Evolutionary conservation across 805 yeast genomes (phyloP).

Genomic region (Wickerhamiella qilinensis): DNA sequence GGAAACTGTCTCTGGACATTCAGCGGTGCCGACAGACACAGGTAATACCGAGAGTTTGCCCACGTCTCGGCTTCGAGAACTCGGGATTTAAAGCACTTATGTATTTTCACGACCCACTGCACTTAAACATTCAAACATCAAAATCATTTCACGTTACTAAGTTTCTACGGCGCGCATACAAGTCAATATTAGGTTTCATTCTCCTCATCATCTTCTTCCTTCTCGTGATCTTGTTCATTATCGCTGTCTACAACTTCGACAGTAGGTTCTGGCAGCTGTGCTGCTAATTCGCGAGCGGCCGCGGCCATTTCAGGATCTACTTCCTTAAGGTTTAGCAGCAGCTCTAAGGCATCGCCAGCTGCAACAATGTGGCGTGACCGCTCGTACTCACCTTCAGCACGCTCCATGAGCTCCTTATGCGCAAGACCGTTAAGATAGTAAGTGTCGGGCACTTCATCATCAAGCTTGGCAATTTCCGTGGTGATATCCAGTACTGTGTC

Average conservation of each 20-base stretch:
- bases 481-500: slow-evolving; percentile 57
- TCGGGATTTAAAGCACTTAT: too few relatives aligned
- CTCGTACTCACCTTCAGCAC: slow-evolving; percentile 3
- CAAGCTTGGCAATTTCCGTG: slow-evolving; percentile 50
- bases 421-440: slow-evolving; percentile 75
- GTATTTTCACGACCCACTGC: too few relatives aligned
- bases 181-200: too few relatives aligned
- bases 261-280: slow-evolving; percentile 39
- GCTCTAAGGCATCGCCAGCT: slow-evolving; percentile 25
- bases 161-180: too few relatives aligned
- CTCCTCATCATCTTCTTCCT: too few relatives aligned
- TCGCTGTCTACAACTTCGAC: slow-evolving; percentile 19
- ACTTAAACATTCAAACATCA: too few relatives aligned
- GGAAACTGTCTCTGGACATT: too few relatives aligned
- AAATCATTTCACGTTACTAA: too few relatives aligned
- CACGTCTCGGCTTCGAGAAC: too few relatives aligned
- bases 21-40: too few relatives aligned
- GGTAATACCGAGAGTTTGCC: too few relatives aligned
- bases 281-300: slow-evolving; percentile 36
- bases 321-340: slow-evolving; percentile 31
- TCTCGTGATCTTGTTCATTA: slow-evolving; percentile 4
- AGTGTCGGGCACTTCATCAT: slow-evolving; percentile 70
- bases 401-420: slow-evolving; percentile 19
- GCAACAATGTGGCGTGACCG: slow-evolving; percentile 25
- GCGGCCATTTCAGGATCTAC: slow-evolving; percentile 42